Conservation (phyloP, 306 rosid genomes). For the Rubus parviflorus region DNA sequence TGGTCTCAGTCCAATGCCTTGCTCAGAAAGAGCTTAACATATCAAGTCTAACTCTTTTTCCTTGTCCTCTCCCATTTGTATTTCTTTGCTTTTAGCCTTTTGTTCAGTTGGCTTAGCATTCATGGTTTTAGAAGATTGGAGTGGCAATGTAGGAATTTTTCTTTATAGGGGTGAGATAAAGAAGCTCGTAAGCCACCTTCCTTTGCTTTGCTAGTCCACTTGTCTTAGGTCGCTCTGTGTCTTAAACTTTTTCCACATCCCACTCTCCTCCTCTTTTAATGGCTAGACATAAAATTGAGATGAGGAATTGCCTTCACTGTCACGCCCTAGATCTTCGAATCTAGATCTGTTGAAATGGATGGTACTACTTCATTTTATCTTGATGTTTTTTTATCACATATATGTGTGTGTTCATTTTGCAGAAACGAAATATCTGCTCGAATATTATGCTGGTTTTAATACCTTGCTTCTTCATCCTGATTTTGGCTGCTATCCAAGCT, state of each 20-base stretch:
- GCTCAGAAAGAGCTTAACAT: slow-evolving; percentile 74
- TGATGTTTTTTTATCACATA: neutral
- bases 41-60: too few species aligned
- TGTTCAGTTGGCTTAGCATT: too few species aligned
- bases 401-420: slow-evolving; percentile 19
- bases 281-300: neutral
- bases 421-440: slow-evolving; percentile 65
- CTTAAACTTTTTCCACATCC: neutral
- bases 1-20: slow-evolving; percentile 86
- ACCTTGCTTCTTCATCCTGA: slow-evolving; percentile 47
- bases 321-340: too few species aligned
- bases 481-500: neutral
- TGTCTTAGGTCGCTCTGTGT: neutral
- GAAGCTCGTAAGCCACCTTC: neutral
- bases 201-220: neutral
- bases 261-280: too few species aligned
- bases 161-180: too few species aligned
- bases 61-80: too few species aligned
- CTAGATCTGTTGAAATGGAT: neutral
- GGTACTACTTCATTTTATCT: neutral
- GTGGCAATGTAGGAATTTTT: too few species aligned
- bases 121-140: too few species aligned
- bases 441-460: slow-evolving; percentile 50
- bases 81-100: neutral
- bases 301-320: neutral